Percentiles rank a stretch among this genome's conserved stretches.
Evolutionary conservation across 768 basidiomycete genomes (phyloP).

Genomic region (Polyporus arcularius): DNA sequence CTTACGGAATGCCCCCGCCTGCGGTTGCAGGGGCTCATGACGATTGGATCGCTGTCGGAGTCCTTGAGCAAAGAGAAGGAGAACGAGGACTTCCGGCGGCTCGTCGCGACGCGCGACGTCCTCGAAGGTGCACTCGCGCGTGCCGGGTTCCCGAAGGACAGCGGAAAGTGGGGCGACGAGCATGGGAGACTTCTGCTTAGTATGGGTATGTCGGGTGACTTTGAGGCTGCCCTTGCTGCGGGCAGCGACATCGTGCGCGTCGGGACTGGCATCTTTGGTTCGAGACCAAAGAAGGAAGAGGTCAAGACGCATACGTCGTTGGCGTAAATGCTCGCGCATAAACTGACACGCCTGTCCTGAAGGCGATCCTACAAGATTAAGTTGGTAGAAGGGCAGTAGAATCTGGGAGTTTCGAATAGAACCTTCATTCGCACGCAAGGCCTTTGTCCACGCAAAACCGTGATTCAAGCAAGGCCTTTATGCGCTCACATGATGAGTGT

Average conservation of each 20-base stretch:
- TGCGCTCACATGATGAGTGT: no score
- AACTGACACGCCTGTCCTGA: no score
- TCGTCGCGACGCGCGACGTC: constrained; percentile 63
- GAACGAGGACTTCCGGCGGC: constrained; percentile 74
- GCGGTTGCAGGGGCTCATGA: constrained; percentile 88
- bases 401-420: no score
- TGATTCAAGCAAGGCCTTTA: no score
- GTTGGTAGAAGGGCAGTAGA: no score
- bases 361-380: no score
- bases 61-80: constrained; percentile 55
- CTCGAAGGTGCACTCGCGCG: constrained; percentile 49
- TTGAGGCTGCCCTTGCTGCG: constrained; percentile 78
- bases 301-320: constrained; percentile 2
- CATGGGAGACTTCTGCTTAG: constrained; percentile 64
- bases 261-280: constrained; percentile 88
- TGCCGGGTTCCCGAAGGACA: constrained; percentile 23
- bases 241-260: constrained; percentile 91
- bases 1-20: constrained; percentile 73
- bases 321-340: no score
- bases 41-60: constrained; percentile 83
- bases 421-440: no score
- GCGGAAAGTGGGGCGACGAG: constrained; percentile 40
- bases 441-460: no score
- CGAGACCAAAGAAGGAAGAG: constrained; percentile 55
- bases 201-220: constrained; percentile 99